Evolutionary conservation across 495 filamentous ascomycete genomes (phyloP).

Genomic region (Xylaria palmicola): DNA sequence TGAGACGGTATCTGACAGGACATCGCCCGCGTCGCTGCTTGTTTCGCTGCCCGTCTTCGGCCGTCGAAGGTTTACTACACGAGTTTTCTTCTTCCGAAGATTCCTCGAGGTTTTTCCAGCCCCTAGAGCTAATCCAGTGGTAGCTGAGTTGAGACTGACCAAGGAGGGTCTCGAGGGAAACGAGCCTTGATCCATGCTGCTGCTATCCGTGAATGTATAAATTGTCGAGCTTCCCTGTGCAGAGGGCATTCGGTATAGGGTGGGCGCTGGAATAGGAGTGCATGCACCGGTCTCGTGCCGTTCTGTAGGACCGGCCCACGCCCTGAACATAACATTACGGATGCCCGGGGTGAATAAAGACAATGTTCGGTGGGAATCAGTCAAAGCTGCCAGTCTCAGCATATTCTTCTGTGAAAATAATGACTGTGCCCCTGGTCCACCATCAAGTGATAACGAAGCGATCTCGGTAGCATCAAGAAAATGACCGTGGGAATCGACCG

Average conservation of each 20-base stretch:
- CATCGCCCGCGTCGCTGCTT: conserved; percentile 43
- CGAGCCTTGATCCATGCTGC: conserved; percentile 48
- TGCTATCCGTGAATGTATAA: conserved; percentile 60
- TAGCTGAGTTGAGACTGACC: conserved; percentile 47
- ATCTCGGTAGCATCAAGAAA: conserved; percentile 70
- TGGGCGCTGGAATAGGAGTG: conserved; percentile 53
- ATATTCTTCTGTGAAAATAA: conserved; percentile 92
- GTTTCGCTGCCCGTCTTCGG: conserved; percentile 59
- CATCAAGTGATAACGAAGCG: conserved; percentile 71
- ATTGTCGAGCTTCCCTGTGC: conserved; percentile 59
- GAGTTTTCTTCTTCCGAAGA: conserved; percentile 79
- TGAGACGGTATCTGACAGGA: conserved; percentile 37
- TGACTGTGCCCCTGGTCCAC: conserved; percentile 71
- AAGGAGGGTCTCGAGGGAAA: conserved; percentile 48
- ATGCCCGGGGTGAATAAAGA: conserved; percentile 85
- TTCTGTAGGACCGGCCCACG: conserved; percentile 84
- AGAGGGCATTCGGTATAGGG: conserved; percentile 60
- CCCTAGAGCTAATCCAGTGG: conserved; percentile 63
- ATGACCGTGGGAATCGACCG: conserved; percentile 74
- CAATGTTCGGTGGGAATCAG: conserved; percentile 79
- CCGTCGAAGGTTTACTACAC: conserved; percentile 87
- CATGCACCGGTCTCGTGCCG: conserved; percentile 58
- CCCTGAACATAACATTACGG: conserved; percentile 80
- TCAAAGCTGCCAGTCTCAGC: conserved; percentile 70
- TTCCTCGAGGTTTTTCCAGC: conserved; percentile 63